Percentiles rank a stretch among this genome's conserved stretches.
Conservation (phyloP, 2,329 filamentous ascomycete genomes). For the Fusarium coffeatum region DNA sequence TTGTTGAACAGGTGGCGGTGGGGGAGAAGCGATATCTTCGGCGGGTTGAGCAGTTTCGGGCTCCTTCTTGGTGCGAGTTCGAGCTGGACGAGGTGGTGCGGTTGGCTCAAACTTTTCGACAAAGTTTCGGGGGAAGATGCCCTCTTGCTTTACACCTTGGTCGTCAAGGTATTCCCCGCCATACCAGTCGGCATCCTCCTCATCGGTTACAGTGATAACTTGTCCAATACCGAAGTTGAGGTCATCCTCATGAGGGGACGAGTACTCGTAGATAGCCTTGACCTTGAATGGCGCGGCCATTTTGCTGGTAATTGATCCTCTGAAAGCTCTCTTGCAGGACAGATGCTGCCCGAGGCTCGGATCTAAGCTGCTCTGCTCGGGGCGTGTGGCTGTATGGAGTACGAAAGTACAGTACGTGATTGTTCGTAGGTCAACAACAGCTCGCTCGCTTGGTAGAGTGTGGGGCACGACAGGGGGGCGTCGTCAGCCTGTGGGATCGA, state of each 20-base stretch:
- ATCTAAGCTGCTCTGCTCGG: constrained; percentile 45
- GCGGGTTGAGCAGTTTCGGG: constrained; percentile 52
- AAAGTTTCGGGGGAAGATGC: constrained; percentile 96
- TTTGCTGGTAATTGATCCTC: constrained; percentile 52
- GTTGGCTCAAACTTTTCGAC: constrained; percentile 95
- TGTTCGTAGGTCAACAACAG: constrained; percentile 44
- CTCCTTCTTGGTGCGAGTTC: constrained; percentile 75
- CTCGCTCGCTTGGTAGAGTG: constrained; percentile 44
- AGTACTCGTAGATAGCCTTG: constrained; percentile 95
- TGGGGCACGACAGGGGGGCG: constrained; percentile 48
- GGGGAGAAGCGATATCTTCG: constrained; percentile 52
- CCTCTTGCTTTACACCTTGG: constrained; percentile 78
- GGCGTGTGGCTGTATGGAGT: constrained; percentile 43
- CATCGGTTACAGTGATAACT: constrained; percentile 91
- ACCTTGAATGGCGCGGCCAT: constrained; percentile 90
- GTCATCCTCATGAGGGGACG: constrained; percentile 93
- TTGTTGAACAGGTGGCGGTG: constrained; percentile 49
- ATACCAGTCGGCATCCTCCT: constrained; percentile 96
- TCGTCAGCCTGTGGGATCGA: constrained; percentile 48
- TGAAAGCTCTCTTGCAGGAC: constrained; percentile 45
- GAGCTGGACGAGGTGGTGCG: constrained; percentile 85
- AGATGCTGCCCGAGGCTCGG: constrained; percentile 47
- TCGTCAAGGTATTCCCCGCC: constrained; percentile 86
- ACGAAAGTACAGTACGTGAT: constrained; percentile 35
- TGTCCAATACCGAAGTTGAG: constrained; percentile 87